These are phyloP conservation scores for Globisporangium irregulare DNA, from an alignment of 352 stramenopile genomes.

Conservation along the genomic window DNA sequence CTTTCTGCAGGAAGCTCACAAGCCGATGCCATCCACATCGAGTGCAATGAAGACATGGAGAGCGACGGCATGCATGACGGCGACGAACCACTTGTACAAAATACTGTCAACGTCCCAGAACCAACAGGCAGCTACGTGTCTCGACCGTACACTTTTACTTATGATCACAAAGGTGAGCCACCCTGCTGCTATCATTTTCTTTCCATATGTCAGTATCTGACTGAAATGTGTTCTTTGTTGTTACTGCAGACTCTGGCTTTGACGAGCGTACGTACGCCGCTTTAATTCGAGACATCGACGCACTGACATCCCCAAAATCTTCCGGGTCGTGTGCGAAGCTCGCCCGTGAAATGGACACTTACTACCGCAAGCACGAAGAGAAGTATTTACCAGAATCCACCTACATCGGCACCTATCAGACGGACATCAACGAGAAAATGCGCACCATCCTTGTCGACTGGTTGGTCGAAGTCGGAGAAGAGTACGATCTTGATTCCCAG, in stretches of 20 bases:
- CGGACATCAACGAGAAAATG: slow-evolving; percentile 99
- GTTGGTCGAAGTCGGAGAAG: slow-evolving; percentile 92
- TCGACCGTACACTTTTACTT: slow-evolving; percentile 54
- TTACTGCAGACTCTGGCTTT: slow-evolving; percentile 56
- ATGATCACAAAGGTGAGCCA: slow-evolving; percentile 38
- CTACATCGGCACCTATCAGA: slow-evolving; percentile 84
- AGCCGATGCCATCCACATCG: neutral
- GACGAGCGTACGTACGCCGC: slow-evolving; percentile 52
- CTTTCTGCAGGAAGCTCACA: slow-evolving; percentile 8
- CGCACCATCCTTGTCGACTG: slow-evolving; percentile 99
- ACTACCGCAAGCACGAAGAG: slow-evolving; percentile 62
- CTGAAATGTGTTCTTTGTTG: neutral
- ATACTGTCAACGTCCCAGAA: neutral
- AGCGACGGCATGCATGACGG: slow-evolving; percentile 15
- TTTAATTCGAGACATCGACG: slow-evolving; percentile 61
- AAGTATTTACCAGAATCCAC: slow-evolving; percentile 66
- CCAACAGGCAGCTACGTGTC: slow-evolving; percentile 27
- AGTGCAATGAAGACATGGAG: slow-evolving; percentile 22
- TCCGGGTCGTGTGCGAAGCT: slow-evolving; percentile 51
- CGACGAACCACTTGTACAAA: slow-evolving; percentile 3
- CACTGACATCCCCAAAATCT: slow-evolving; percentile 21
- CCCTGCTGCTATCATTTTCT: neutral
- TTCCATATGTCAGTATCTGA: neutral
- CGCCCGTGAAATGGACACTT: slow-evolving; percentile 57
- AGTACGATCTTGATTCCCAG: slow-evolving; percentile 81